phyloP scores from a whole-genome alignment of 2,329 filamentous ascomycete genomes.

The Epichloe gansuensis region DNA sequence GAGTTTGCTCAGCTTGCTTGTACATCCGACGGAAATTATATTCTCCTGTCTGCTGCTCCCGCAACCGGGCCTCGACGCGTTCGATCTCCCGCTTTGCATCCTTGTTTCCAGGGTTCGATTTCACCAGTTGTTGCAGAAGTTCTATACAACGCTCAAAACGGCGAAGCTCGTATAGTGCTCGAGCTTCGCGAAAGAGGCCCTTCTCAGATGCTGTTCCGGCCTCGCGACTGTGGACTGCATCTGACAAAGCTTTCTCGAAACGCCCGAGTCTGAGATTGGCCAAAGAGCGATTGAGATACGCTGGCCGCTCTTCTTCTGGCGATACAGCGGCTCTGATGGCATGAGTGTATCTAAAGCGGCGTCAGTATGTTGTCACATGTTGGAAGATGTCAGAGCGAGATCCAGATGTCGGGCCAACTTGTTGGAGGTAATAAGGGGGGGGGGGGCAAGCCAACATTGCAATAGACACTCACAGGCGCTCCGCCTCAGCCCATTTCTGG shows the following conservation, averaged over 20 bases:
- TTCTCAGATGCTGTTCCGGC: constrained; percentile 24
- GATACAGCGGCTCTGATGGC: constrained; percentile 22
- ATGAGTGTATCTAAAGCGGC: constrained; percentile 21
- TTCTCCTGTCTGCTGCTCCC: constrained; percentile 25
- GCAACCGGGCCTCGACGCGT: constrained; percentile 18
- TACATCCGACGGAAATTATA: constrained; percentile 21
- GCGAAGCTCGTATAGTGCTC: constrained; percentile 30
- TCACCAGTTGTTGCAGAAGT: constrained; percentile 14
- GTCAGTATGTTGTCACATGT: not conserved
- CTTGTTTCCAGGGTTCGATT: not conserved
- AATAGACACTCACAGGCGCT: constrained; percentile 18
- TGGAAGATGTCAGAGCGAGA: no score
- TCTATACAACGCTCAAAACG: constrained; percentile 24
- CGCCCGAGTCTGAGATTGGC: constrained; percentile 18
- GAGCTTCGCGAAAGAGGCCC: constrained; percentile 29
- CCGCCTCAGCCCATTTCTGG: constrained; percentile 16
- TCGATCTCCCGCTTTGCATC: not conserved
- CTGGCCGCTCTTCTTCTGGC: constrained; percentile 20
- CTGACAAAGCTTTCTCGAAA: constrained; percentile 17
- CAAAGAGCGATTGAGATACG: constrained; percentile 24
- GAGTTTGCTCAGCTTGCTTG: not conserved
- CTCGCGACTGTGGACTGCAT: constrained; percentile 12
- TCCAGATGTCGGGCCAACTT: no score
- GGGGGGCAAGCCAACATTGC: not conserved
- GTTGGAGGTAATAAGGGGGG: no score